Percentiles rank a stretch among this genome's conserved stretches.
Conservation (phyloP, 371 early-diverging fungal genomes). For the Apophysomyces ossiformis region DNA sequence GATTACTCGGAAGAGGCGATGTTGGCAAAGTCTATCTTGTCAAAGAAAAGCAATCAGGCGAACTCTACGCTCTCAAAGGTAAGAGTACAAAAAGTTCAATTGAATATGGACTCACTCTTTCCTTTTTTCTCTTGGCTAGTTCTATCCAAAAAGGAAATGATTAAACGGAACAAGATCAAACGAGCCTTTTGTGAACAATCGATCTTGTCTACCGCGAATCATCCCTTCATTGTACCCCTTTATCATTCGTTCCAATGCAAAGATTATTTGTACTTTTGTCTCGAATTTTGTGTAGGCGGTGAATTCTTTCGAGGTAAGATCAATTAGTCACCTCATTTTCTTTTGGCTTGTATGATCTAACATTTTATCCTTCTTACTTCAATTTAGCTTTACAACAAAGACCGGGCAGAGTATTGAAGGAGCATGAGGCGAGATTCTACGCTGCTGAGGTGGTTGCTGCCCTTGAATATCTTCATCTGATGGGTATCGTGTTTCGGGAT, state of each 20-base stretch:
- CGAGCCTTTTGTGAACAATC: conserved; percentile 85
- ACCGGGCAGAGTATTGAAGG: conserved; percentile 77
- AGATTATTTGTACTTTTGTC: conserved; percentile 88
- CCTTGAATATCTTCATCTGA: conserved; percentile 92
- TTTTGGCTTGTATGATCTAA: too few species aligned
- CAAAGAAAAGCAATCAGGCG: conserved; percentile 73
- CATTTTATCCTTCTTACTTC: not conserved
- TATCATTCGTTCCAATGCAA: conserved; percentile 92
- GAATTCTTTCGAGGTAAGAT: conserved; percentile 86
- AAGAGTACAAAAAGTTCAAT: not conserved
- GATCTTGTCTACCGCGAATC: conserved; percentile 80
- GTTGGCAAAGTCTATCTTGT: conserved; percentile 91
- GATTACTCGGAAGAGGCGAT: conserved; percentile 89
- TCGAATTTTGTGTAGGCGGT: conserved; percentile 97
- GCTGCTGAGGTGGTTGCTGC: conserved; percentile 93
- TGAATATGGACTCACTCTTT: not conserved
- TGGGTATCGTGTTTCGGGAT: conserved; percentile 96
- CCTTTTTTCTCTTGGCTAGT: conserved; percentile 40
- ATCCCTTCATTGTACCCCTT: conserved; percentile 93
- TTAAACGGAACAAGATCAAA: conserved; percentile 86
- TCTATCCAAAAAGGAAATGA: conserved; percentile 86
- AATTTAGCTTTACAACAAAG: conserved; percentile 69
- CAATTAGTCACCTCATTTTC: not conserved
- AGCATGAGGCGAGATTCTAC: conserved; percentile 92
- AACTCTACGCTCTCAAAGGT: conserved; percentile 88